Base-by-base conservation (phyloP, 2,329 filamentous ascomycete species). In the Fusarium sp. region DNA sequence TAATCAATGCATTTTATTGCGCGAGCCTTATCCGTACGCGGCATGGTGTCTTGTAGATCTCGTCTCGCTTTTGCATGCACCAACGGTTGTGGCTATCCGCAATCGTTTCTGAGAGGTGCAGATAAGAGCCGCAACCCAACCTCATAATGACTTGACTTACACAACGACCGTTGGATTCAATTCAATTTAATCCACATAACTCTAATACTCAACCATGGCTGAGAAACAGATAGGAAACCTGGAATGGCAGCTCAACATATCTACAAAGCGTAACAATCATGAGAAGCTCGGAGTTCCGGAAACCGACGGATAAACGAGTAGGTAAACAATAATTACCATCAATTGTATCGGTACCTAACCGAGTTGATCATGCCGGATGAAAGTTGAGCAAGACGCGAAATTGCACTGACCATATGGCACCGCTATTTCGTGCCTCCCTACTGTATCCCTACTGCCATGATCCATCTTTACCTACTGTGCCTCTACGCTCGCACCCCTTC, bases 301-400 rank as follows among this genome's bases (percentile, higher is more conserved):
- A 54, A 67, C 63, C 67, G 67, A 67, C 67, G 67, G 67, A 62
- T 28, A 67, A 70, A 61, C 62, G 67, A 69, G 67, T 23, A 23
- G 23, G 23, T 63, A n/a, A 28, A 50, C 40, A 44, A 53, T 52
- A 60, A 65, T 51, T 36, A 9, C 34, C 34, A 38, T 30, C 20
- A 36, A 49, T 40, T 51, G 23, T 74, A 73, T 71, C 67, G 67
- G 71, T 73, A 73, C 71, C 63, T 74, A 52, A n/a, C 64, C 57
- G 64, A 69, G 45, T 50, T 60, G 23, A 70, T 60, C 46, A 52
- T 59, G 42, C 20, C 15, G 44, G 56, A 55, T 71, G 59, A 45
- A 20, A 69, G 34, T 62, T 69, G 41, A 62, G 54, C 53, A 70
- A 73, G 54, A 62, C 50, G 61, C 57, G 72, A 74, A 70, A 74